Base-by-base conservation (phyloP, 163 green algal genomes). In the Volvox carteri region DNA sequence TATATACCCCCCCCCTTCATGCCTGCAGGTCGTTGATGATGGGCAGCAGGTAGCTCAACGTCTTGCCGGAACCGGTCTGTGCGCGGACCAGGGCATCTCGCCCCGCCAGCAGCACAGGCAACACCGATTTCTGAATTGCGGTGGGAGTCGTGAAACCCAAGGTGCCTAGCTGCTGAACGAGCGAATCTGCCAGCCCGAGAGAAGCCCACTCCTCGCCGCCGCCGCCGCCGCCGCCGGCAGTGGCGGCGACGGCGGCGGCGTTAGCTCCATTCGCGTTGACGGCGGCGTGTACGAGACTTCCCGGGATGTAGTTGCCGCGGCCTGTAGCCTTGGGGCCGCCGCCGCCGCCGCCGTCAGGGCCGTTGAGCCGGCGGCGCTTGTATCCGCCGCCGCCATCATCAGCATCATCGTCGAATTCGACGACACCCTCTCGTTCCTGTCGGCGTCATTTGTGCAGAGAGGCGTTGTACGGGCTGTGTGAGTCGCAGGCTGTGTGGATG, bases 51-150 rank as follows among this genome's bases (percentile, higher is more conserved):
- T 99, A 99, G 1, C 97, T 96, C 48, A 99, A 91, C 33, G 97
- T 99, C 89, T 99, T 99, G 30, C 97, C 97, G 14, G 87, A 97
- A 46, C 97, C 97, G 4, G 97, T 99, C 37, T 94, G 93, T 16
- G 98, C 97, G 25, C 93, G 90, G 8, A 96, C 96, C 62, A 99
- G 84, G 14, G 98, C 90, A 90, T 99, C 97, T 39, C 95, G 92
- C 5, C 97, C 96, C 76, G 94, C 92, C 56, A 99, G 88, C 35
- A 96, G 92, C 52, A 93, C 88, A 30, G 96, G 94, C 30, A 99
- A 94, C 73, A 90, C 65, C 8, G 58, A 11, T 41, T 87, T 89
- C 91, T 99, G 97, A 33, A 99, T 96, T n/a, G 76, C 88, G 1
- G 96, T 99, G 1, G 97, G 96, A 41, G 87, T 90, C 1, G 76